Conservation (phyloP, 805 yeast genomes). For the Wickerhamiella kurtzmanii region DNA sequence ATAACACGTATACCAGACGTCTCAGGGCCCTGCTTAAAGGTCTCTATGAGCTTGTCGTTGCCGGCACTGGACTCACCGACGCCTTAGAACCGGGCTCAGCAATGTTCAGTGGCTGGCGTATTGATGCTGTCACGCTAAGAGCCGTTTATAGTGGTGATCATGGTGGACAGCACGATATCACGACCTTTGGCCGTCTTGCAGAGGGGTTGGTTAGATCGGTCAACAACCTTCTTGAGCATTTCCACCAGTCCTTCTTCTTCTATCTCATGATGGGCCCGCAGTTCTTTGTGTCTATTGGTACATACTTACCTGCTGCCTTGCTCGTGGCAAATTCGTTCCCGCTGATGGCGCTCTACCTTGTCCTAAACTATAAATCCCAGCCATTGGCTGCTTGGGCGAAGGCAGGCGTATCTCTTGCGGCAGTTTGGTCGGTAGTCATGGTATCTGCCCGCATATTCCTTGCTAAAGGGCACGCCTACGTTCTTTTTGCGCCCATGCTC, state of each 20-base stretch:
- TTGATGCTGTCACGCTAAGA: constrained; percentile 71
- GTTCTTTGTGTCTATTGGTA: constrained; percentile 81
- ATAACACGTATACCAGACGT: constrained; percentile 35
- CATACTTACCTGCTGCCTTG: constrained; percentile 78
- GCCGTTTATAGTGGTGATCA: constrained; percentile 31
- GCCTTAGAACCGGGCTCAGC: constrained; percentile 51
- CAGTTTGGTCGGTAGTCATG: background rate
- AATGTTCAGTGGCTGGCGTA: constrained; percentile 91
- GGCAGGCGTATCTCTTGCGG: background rate
- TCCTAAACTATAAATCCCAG: background rate
- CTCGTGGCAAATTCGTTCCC: constrained; percentile 56
- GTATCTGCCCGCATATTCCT: background rate
- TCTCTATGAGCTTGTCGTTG: constrained; percentile 48
- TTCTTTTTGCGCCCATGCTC: background rate
- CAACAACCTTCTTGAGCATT: constrained; percentile 84
- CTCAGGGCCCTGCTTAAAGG: constrained; percentile 49
- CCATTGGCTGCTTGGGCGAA: background rate
- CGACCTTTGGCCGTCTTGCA: constrained; percentile 79
- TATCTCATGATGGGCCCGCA: constrained; percentile 69
- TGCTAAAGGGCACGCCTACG: background rate
- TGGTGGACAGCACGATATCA: constrained; percentile 64
- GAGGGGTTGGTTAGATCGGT: constrained; percentile 82
- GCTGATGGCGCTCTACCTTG: constrained; percentile 41
- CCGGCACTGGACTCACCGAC: constrained; percentile 46
- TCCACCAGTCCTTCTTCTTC: constrained; percentile 93